Conservation (phyloP, 129 eudicot species). For the Pulicaria dysenterica region DNA sequence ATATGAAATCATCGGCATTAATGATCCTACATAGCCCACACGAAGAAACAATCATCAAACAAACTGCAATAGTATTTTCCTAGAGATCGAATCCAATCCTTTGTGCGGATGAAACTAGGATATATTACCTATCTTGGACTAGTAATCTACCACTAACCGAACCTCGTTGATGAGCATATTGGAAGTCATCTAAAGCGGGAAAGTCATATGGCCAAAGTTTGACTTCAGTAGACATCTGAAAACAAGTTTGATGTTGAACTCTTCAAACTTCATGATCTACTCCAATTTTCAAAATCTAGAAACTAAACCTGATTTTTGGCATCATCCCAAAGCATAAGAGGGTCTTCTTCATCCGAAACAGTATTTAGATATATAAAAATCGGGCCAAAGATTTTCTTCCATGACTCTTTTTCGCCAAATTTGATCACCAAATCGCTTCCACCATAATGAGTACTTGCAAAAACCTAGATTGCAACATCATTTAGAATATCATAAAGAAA, state of each 20-base stretch:
- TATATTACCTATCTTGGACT: constrained; percentile 65
- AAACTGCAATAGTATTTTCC: neutral
- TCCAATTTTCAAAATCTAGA: neutral
- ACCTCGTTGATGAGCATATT: constrained; percentile 60
- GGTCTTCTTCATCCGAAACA: constrained; percentile 35
- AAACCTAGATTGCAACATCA: constrained; percentile 45
- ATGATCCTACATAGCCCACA: constrained; percentile 39
- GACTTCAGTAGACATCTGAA: constrained; percentile 53
- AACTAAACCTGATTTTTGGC: constrained; percentile 57
- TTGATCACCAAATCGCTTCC: constrained; percentile 67
- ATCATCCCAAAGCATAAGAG: constrained; percentile 68
- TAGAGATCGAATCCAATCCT: neutral
- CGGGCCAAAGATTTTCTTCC: constrained; percentile 97
- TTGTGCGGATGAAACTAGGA: neutral
- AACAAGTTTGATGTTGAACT: neutral
- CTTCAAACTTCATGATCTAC: neutral
- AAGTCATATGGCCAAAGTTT: constrained; percentile 76
- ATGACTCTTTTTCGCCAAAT: constrained; percentile 62
- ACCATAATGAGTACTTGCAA: constrained; percentile 78
- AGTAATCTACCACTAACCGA: constrained; percentile 58
- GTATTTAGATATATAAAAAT: constrained; percentile 75
- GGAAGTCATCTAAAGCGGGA: constrained; percentile 73
- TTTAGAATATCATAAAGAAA: neutral
- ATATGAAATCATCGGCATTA: constrained; percentile 23
- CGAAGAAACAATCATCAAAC: neutral